Evolutionary conservation across 139 green algal genomes (phyloP), one percentile per base, ranked within the genome.

Genomic region (Yamagishiella unicocca): DNA sequence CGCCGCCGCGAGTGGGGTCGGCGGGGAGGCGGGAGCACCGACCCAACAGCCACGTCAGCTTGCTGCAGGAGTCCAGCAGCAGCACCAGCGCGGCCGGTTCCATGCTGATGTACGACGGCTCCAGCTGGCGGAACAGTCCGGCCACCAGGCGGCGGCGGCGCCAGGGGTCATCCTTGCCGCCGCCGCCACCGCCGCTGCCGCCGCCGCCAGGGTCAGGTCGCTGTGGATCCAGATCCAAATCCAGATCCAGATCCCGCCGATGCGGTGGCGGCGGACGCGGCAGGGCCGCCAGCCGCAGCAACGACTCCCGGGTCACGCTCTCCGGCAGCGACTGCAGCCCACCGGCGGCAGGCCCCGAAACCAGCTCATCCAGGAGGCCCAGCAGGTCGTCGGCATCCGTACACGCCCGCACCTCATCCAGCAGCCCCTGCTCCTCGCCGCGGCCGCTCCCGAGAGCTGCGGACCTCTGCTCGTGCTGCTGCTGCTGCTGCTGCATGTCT

Each of bases 41-140:
- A 14, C 62, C 80, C 80, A 86, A 64, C 45, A 77, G 33, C 80
- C 64, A 77, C 25, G 62, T 77, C 21, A 86, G 80, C 12, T 27
- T 42, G 31, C 38, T n/a, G 24, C 61, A 40, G 2, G 31, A 5
- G n/a, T 77, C 80, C 31, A 86, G 64, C 42, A 86, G 45, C 8
- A 4, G n/a, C 33, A 86, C 64, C 21, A n/a, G 43, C 6, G 43
- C 10, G 10, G 17, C 33, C 43, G 40, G 22, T 1, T 37, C 22
- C 38, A 73, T 43, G 2, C 4, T 31, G 78, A 17, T 40, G 78
- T 84, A 84, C 50, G 31, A 54, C 40, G 78, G 78, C 58, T 61
- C 35, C 19, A 84, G 58, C 58, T 61, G 58, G 21, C n/a, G 78
- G 27, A 84, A 84, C 58, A 84, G 78, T 5, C 35, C 37, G 14